Evolutionary conservation across 129 eudicot genomes (phyloP).

Genomic region (Lactuca saligna): DNA sequence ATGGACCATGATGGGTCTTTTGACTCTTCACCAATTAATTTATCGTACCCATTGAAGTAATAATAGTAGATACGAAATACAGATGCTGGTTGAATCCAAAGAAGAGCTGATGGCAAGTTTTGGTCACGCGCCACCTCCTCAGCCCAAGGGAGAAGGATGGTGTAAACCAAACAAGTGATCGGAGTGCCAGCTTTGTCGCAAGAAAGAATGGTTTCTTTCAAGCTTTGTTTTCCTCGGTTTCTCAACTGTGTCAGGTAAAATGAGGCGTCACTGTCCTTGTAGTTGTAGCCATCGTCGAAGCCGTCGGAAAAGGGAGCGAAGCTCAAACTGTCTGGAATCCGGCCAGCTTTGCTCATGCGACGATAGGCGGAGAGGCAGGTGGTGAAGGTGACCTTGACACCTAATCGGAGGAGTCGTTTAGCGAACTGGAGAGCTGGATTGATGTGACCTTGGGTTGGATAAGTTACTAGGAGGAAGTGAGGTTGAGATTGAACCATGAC

Average conservation of each 20-base stretch:
- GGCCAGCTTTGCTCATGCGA: slow-evolving; percentile 34
- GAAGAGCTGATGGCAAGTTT: slow-evolving; percentile 36
- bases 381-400: slow-evolving; percentile 50
- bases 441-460: slow-evolving; percentile 54
- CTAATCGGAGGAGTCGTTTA: slow-evolving; percentile 37
- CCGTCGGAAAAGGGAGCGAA: slow-evolving; percentile 48
- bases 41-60: slow-evolving; percentile 42
- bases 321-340: slow-evolving; percentile 15
- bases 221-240: slow-evolving; percentile 23
- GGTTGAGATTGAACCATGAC: slow-evolving; percentile 15
- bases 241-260: slow-evolving; percentile 15
- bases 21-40: slow-evolving; percentile 10
- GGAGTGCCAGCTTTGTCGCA: slow-evolving; percentile 23
- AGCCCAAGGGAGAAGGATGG: slow-evolving; percentile 47
- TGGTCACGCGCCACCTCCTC: slow-evolving; percentile 39
- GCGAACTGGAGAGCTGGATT: slow-evolving; percentile 50
- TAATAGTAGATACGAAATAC: slow-evolving; percentile 42
- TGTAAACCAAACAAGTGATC: slow-evolving; percentile 44
- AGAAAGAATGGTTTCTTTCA: slow-evolving; percentile 27
- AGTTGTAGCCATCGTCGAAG: slow-evolving; percentile 39
- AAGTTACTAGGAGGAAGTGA: slow-evolving; percentile 47
- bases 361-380: slow-evolving; percentile 33
- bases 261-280: not conserved
- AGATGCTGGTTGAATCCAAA: slow-evolving; percentile 67
- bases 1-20: slow-evolving; percentile 30